These are phyloP conservation scores for Tetrastigma voinierianum DNA, from an alignment of 164 flowering plant genomes.

Conservation along the genomic window DNA sequence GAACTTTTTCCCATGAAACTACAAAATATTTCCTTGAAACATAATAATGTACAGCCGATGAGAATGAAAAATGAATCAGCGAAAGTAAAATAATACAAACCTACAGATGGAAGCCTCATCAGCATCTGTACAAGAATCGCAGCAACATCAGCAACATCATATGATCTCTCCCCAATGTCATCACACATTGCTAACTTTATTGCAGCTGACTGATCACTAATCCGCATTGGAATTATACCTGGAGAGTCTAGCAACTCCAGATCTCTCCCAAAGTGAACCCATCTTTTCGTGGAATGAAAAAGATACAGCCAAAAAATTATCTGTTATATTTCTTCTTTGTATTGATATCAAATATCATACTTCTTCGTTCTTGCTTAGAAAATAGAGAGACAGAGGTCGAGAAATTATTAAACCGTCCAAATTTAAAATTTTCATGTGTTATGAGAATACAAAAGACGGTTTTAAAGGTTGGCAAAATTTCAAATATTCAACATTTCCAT, in stretches of 20 bases:
- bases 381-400: no score
- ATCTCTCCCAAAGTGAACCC: slow-evolving; percentile 91
- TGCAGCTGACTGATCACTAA: slow-evolving; percentile 89
- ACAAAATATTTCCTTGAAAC: background rate
- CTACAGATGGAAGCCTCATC: slow-evolving; percentile 69
- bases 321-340: background rate
- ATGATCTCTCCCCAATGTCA: slow-evolving; percentile 98
- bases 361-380: no score
- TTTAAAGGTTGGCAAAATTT: no score
- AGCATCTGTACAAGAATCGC: slow-evolving; percentile 89
- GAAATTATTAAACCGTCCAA: no score
- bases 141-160: slow-evolving; percentile 84
- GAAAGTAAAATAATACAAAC: slow-evolving; percentile 29
- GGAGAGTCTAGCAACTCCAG: slow-evolving; percentile 93
- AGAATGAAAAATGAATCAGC: background rate
- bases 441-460: no score
- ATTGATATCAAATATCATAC: background rate
- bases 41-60: no score
- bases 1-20: background rate
- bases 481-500: background rate
- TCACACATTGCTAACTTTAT: slow-evolving; percentile 97
- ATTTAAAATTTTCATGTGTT: no score
- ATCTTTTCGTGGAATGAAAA: slow-evolving; percentile 42
- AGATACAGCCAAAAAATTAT: background rate
- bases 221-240: slow-evolving; percentile 93